A percentile compares a stretch with the other conserved stretches of the same genome.
phyloP scores from a whole-genome alignment of 495 filamentous ascomycete species.

The Annulohypoxylon bovei region DNA sequence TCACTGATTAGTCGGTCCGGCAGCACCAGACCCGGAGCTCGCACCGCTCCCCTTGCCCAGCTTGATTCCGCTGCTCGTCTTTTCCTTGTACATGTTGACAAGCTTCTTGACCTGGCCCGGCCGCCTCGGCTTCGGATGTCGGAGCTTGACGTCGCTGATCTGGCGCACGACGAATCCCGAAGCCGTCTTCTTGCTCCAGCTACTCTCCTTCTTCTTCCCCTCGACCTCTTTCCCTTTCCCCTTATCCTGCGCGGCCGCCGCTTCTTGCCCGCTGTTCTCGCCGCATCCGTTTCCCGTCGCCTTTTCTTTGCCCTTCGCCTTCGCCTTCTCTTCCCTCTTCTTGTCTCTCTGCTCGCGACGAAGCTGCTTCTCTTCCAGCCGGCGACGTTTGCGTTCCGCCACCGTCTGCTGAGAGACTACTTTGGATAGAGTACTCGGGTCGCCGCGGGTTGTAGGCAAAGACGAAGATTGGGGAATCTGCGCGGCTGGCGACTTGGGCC shows the following conservation, averaged over 20 bases:
- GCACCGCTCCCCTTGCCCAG: constrained; percentile 37
- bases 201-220: constrained; percentile 37
- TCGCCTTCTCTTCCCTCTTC: constrained; percentile 36
- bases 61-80: constrained; percentile 38
- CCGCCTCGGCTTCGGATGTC: constrained; percentile 43
- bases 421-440: constrained; percentile 25
- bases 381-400: constrained; percentile 76
- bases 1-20: not conserved
- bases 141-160: constrained; percentile 43
- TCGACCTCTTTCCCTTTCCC: constrained; percentile 33
- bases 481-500: not conserved
- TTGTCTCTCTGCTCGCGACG: constrained; percentile 23
- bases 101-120: constrained; percentile 45
- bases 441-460: constrained; percentile 7
- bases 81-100: constrained; percentile 47
- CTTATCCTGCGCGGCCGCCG: constrained; percentile 2
- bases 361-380: constrained; percentile 40
- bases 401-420: constrained; percentile 73
- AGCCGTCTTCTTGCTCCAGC: constrained; percentile 42
- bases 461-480: not conserved
- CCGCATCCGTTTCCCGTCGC: not conserved
- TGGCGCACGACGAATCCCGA: constrained; percentile 46
- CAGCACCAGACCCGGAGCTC: constrained; percentile 9
- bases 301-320: constrained; percentile 29
- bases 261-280: constrained; percentile 3